These are phyloP conservation scores for Apiospora kogelbergensis DNA, from an alignment of 2,329 filamentous ascomycete genomes.

Conservation along the genomic window DNA sequence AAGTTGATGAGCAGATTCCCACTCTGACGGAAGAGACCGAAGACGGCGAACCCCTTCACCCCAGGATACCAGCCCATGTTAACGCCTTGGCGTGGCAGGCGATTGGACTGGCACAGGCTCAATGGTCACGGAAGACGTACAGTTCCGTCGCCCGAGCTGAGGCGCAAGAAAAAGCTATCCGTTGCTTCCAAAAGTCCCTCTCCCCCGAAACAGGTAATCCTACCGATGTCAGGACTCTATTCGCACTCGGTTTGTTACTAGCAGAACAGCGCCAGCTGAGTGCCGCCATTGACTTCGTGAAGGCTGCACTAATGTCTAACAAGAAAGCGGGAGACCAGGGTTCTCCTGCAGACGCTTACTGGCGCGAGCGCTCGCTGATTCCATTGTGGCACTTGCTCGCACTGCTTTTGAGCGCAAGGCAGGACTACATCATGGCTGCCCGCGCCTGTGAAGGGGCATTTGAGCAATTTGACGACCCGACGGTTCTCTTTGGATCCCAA, in stretches of 20 bases:
- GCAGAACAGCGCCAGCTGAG: slow-evolving; percentile 83
- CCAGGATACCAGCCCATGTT: slow-evolving; percentile 55
- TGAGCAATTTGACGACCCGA: slow-evolving; percentile 78
- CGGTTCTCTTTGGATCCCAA: slow-evolving; percentile 66
- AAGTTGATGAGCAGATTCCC: slow-evolving; percentile 26
- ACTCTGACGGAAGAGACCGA: slow-evolving; percentile 34
- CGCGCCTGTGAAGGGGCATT: slow-evolving; percentile 88
- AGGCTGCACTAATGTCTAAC: slow-evolving; percentile 67
- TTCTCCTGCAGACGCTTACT: slow-evolving; percentile 49
- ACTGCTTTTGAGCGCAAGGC: slow-evolving; percentile 79
- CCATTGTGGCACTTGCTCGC: slow-evolving; percentile 91
- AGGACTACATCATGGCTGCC: slow-evolving; percentile 78
- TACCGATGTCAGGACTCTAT: slow-evolving; percentile 74
- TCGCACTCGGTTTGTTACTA: slow-evolving; percentile 79
- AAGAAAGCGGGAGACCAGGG: slow-evolving; percentile 47
- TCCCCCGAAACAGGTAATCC: slow-evolving; percentile 64
- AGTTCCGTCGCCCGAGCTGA: slow-evolving; percentile 70
- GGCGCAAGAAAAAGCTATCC: slow-evolving; percentile 75
- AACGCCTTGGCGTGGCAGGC: slow-evolving; percentile 77
- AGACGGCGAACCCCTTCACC: slow-evolving; percentile 34
- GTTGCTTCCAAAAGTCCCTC: slow-evolving; percentile 72
- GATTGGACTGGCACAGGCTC: slow-evolving; percentile 80
- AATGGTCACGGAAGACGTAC: slow-evolving; percentile 82
- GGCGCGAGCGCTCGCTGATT: slow-evolving; percentile 66
- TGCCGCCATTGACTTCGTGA: slow-evolving; percentile 79